These are phyloP conservation scores for Helicostylum pulchrum DNA, from an alignment of 192 early-diverging fungal species.

Conservation along the genomic window DNA sequence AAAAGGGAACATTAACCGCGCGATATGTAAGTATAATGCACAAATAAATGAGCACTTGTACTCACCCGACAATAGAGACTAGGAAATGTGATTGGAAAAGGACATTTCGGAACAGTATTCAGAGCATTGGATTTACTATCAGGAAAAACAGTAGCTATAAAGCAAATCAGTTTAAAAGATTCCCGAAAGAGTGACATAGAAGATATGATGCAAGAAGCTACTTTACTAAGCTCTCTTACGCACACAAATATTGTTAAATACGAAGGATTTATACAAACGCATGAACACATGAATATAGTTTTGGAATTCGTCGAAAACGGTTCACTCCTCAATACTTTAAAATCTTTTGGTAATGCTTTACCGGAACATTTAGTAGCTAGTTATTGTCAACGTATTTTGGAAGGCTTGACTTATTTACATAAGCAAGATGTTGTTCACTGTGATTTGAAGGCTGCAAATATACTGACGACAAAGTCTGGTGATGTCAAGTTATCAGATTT, in stretches of 20 bases:
- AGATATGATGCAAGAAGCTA: conserved; percentile 84
- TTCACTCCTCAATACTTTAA: conserved; percentile 81
- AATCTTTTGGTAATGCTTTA: conserved; percentile 80
- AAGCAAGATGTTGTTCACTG: conserved; percentile 85
- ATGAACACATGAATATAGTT: conserved; percentile 75
- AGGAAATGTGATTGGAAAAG: conserved; percentile 83
- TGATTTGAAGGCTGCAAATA: conserved; percentile 95
- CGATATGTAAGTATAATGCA: conserved; percentile 46
- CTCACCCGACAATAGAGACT: conserved; percentile 52
- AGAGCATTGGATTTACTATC: conserved; percentile 73
- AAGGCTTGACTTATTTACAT: conserved; percentile 89
- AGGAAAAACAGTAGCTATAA: conserved; percentile 84
- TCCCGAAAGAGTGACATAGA: conserved; percentile 58
- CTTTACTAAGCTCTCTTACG: conserved; percentile 74
- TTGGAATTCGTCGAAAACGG: conserved; percentile 93
- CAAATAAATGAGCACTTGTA: background rate
- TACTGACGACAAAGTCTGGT: conserved; percentile 90
- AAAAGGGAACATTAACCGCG: conserved; percentile 35
- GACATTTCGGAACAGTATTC: conserved; percentile 88
- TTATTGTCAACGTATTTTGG: conserved; percentile 85
- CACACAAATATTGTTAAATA: conserved; percentile 87
- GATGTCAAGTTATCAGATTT: conserved; percentile 96
- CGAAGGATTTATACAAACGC: conserved; percentile 73
- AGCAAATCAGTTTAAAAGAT: conserved; percentile 74
- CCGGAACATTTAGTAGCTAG: conserved; percentile 83